Evolutionary conservation across 306 rosid genomes (phyloP), one percentile per base, ranked within the genome.

Genomic region (Lablab purpureus): DNA sequence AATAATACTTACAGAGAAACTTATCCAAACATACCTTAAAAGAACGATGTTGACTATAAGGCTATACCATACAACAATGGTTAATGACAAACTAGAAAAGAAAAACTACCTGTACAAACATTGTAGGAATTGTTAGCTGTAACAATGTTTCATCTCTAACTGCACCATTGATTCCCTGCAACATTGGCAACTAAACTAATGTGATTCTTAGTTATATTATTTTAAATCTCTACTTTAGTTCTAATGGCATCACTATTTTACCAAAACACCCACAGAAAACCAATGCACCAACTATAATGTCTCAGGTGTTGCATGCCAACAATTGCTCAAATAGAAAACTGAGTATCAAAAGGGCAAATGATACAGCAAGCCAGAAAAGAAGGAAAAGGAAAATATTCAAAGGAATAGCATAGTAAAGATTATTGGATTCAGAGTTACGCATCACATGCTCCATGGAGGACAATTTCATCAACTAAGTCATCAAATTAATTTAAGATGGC

Each of bases 41-140:
- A 11, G 18, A 15, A 12, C 13, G 36, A 80, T 46, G 34, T 40
- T 65, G 74, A 70, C 19, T n/a, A 27, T 14, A 27, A n/a, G 27
- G 46, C 58, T 45, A 52, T 41, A 50, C 25, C 22, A 49, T 9
- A 67, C 46, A 40, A 67, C 23, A 51, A 63, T 21, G 50, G 5
- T 15, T n/a, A 69, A 60, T 32, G 58, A 45, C 54, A 55, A 22
- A 67, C 13, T 56, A 51, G 59, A 76, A 60, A 68, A 59, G 47
- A 63, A 58, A 71, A 58, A 66, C 22, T 81, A 94, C 98, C 97
- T 91, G 97, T 13, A 94, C 97, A 84, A 94, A 92, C 88, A 94
- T 90, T 81, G 88, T 85, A 49, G 99, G 97, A 84, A 87, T 81
- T 12, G 84, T 76, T 62, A 92, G 89, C 81, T 84, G 84, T 80